Percentiles rank a stretch among this genome's conserved stretches.
Conservation (phyloP, 2,329 filamentous ascomycete genomes). For the Fusarium piperis region DNA sequence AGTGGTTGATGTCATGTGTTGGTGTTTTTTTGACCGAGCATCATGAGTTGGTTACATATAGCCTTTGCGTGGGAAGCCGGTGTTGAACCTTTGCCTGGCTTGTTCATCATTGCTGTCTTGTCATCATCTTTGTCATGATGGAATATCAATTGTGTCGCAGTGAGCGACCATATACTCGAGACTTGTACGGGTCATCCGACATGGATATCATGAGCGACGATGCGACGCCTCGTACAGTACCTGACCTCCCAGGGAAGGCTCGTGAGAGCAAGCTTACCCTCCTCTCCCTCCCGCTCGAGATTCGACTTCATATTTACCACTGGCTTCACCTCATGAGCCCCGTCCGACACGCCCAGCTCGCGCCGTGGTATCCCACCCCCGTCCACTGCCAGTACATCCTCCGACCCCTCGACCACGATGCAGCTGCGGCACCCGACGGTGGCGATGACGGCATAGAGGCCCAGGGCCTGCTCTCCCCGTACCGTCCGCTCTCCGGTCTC, state of each 20-base stretch:
- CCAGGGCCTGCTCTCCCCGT: constrained; percentile 42
- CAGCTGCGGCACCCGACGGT: background rate
- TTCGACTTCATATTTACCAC: constrained; percentile 58
- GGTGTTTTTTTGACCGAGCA: constrained; percentile 16
- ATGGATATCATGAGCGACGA: constrained; percentile 15
- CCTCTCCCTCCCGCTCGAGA: constrained; percentile 54
- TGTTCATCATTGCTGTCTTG: background rate
- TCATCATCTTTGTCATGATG: background rate
- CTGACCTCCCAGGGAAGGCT: constrained; percentile 2
- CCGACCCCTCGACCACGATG: constrained; percentile 17
- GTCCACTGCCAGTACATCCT: constrained; percentile 47
- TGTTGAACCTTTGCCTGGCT: background rate
- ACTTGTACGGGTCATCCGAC: background rate
- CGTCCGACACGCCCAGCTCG: constrained; percentile 51
- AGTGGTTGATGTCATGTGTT: background rate
- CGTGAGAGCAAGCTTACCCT: constrained; percentile 13
- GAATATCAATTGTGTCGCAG: constrained; percentile 26
- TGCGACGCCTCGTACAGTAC: constrained; percentile 7
- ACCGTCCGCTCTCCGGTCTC: constrained; percentile 51
- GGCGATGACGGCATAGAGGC: background rate
- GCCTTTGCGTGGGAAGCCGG: constrained; percentile 3
- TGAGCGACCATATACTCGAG: constrained; percentile 7
- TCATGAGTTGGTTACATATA: constrained; percentile 13
- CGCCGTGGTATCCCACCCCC: constrained; percentile 52
- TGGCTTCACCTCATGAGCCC: constrained; percentile 53